These are phyloP conservation scores for Nitzschia putrida DNA, from an alignment of 108 stramenopile species.

Conservation along the genomic window DNA sequence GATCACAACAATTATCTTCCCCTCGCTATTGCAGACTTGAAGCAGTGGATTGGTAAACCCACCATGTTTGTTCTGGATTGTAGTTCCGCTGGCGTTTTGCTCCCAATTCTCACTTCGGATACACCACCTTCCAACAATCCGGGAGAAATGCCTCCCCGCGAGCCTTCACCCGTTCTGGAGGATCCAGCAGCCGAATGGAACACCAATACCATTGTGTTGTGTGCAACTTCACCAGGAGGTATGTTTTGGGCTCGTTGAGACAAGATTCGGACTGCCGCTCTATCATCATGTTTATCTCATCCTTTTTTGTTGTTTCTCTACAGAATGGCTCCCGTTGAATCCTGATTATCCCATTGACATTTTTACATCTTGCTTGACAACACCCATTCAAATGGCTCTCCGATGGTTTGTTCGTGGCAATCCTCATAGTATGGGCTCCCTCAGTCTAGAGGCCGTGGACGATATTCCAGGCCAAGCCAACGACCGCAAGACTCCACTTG, in stretches of 20 bases:
- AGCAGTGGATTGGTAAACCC: conserved; percentile 90
- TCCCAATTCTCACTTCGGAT: conserved; percentile 79
- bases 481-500: conserved; percentile 90
- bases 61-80: conserved; percentile 94
- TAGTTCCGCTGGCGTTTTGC: conserved; percentile 85
- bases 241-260: not conserved
- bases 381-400: conserved; percentile 95
- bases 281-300: not conserved
- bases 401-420: conserved; percentile 91
- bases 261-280: not conserved
- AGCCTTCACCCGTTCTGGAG: not conserved
- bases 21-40: conserved; percentile 83
- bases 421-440: conserved; percentile 53
- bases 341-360: conserved; percentile 96
- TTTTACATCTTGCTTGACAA: conserved; percentile 98
- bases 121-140: conserved; percentile 36
- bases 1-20: conserved; percentile 99
- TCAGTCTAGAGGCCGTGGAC: conserved; percentile 77
- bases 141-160: conserved; percentile 7
- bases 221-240: conserved; percentile 81
- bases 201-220: conserved; percentile 93
- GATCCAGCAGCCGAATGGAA: conserved; percentile 49
- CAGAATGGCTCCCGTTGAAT: conserved; percentile 91
- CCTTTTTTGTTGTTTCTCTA: not conserved
- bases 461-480: conserved; percentile 89